Percentiles rank a stretch among this genome's conserved stretches.
Conservation (phyloP, 352 stramenopile genomes). For the Globisporangium recalcitrans region DNA sequence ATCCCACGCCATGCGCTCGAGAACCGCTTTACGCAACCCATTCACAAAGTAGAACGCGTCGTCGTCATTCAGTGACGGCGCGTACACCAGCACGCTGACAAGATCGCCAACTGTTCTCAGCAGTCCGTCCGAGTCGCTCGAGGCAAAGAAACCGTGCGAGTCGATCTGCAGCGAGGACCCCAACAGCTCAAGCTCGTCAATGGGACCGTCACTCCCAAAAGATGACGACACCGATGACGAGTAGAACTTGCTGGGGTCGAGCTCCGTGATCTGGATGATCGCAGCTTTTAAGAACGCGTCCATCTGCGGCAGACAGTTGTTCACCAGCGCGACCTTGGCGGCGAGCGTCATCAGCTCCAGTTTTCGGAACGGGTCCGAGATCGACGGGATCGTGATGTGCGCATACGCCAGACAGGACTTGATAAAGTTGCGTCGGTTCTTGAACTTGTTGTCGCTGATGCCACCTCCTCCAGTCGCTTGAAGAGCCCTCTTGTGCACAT, state of each 20-base stretch:
- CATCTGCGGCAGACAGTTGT: slow-evolving; percentile 79
- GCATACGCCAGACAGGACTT: slow-evolving; percentile 88
- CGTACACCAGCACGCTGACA: slow-evolving; percentile 64
- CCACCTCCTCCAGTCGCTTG: background rate
- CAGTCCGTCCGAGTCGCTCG: slow-evolving; percentile 14
- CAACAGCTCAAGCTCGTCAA: slow-evolving; percentile 6
- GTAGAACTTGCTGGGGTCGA: slow-evolving; percentile 26
- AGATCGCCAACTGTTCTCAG: slow-evolving; percentile 38
- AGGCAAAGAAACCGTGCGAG: background rate
- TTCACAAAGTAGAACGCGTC: slow-evolving; percentile 87
- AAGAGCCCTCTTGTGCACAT: slow-evolving; percentile 35
- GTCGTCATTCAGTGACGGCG: slow-evolving; percentile 67
- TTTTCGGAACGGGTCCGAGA: slow-evolving; percentile 40
- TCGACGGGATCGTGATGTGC: slow-evolving; percentile 88
- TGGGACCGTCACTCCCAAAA: background rate
- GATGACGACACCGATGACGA: background rate
- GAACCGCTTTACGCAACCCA: slow-evolving; percentile 60
- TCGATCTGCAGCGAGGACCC: background rate
- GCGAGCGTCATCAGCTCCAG: slow-evolving; percentile 63
- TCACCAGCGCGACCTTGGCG: slow-evolving; percentile 64
- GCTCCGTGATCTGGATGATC: slow-evolving; percentile 72
- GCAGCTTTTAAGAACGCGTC: slow-evolving; percentile 79
- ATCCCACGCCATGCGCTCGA: slow-evolving; percentile 45
- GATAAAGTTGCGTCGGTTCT: slow-evolving; percentile 63
- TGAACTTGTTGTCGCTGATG: slow-evolving; percentile 18